A percentile compares a stretch with the other conserved stretches of the same genome.
These are phyloP conservation scores for Russula olivacea DNA, from an alignment of 768 basidiomycete genomes.

Conservation along the genomic window DNA sequence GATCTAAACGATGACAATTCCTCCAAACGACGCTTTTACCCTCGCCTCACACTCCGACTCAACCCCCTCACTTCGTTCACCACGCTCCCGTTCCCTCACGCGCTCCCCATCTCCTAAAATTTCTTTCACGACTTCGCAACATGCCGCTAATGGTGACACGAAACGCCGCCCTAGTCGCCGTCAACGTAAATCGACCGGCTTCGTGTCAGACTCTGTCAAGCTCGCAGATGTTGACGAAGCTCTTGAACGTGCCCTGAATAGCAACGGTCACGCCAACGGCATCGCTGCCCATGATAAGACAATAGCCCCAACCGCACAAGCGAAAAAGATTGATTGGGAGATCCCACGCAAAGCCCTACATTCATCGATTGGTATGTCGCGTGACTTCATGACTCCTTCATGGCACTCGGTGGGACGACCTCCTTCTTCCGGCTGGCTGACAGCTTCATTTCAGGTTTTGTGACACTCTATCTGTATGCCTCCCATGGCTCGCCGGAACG, in stretches of 20 bases:
- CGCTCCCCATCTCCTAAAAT: conserved; percentile 26
- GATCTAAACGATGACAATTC: conserved; percentile 16
- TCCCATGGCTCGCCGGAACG: conserved; percentile 42
- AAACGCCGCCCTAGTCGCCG: conserved; percentile 24
- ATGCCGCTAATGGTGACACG: conserved; percentile 9
- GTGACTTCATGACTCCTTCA: conserved; percentile 12
- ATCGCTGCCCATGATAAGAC: not conserved
- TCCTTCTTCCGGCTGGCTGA: conserved; percentile 10
- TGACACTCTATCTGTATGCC: conserved; percentile 54
- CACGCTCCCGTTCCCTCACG: conserved; percentile 26
- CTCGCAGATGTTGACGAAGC: conserved; percentile 25
- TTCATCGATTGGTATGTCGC: conserved; percentile 73
- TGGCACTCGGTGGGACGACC: not conserved
- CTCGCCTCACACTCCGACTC: conserved; percentile 23
- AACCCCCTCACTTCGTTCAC: conserved; percentile 22
- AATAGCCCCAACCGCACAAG: not conserved
- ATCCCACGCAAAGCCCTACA: conserved; percentile 85
- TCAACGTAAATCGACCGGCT: conserved; percentile 21
- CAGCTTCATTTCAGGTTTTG: conserved; percentile 44
- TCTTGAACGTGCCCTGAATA: conserved; percentile 18
- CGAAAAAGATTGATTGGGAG: conserved; percentile 64
- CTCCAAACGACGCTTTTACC: conserved; percentile 25
- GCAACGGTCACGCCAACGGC: conserved; percentile 12
- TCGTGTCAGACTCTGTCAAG: conserved; percentile 17
- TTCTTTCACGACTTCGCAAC: conserved; percentile 21